Base-by-base conservation (phyloP, 441 rosid species). In the Kokia cookei region DNA sequence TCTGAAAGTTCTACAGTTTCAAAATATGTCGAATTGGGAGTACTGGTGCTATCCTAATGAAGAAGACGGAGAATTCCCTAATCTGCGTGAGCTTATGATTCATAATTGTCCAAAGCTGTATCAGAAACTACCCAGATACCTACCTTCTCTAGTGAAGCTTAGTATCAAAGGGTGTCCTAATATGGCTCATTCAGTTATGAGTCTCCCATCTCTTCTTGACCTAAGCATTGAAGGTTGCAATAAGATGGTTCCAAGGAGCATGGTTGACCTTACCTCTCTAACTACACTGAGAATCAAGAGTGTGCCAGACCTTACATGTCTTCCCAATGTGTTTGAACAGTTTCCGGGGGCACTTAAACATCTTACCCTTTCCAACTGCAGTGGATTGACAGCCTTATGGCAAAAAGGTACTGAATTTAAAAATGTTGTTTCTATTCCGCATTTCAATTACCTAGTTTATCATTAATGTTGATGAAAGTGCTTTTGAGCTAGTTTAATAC, bases 11-110 rank as follows among this genome's bases (percentile, higher is more conserved):
- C 55, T 79, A 29, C 15, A 15, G 32, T 79, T 79, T 60, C 53
- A 63, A 26, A 47, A 60, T n/a, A 79, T 79, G 82, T 17, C 15
- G 29, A 13, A 71, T 17, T 79, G 82, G 82, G 54, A 24, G 13
- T 6, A 2, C 5, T 79, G 82, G 82, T 42, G 35, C 51, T 58
- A n/a, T 13, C 62, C 76, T 3, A 19, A 19, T 47, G 57, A 51
- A 59, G 58, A 45, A 19, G 53, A n/a, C 4, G 40, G 59, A 1
- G 73, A 22, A 13, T 79, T 79, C 43, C 78, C 77, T 11, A 48
- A 50, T 62, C 75, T 78, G 2, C 59, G 67, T 2, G 74, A 73
- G 74, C 77, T 78, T 19, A 13, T 17, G 48, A 57, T 79, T 11
- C 17, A 48, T 35, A 32, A 70, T 58, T 74, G 82, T 37, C 75